phyloP scores from a whole-genome alignment of 2,329 filamentous ascomycete species.

The Sporothrix pallida region DNA sequence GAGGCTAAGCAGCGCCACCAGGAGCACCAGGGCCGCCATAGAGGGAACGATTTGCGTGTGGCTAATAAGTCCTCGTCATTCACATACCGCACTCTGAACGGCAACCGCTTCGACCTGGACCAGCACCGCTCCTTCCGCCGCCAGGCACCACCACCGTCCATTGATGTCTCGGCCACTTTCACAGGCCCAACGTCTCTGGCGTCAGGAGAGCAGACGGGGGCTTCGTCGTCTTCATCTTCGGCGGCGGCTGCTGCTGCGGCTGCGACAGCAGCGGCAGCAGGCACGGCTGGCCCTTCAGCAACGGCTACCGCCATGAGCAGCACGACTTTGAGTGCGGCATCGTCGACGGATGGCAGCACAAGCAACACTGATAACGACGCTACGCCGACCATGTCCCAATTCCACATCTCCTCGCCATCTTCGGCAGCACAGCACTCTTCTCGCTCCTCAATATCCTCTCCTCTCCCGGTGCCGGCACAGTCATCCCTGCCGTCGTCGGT shows the following conservation, averaged over 20 bases:
- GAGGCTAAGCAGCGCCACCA: constrained; percentile 75
- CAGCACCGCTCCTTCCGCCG: constrained; percentile 61
- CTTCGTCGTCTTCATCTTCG: neutral
- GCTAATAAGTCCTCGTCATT: constrained; percentile 59
- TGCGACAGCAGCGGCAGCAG: neutral
- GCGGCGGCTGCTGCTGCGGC: constrained; percentile 16
- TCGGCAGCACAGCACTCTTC: constrained; percentile 56
- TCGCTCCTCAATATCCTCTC: constrained; percentile 30
- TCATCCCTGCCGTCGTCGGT: constrained; percentile 14
- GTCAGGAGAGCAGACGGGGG: constrained; percentile 39
- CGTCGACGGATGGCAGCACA: constrained; percentile 17
- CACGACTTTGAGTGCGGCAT: neutral
- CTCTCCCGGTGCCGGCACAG: constrained; percentile 18
- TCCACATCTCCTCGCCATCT: constrained; percentile 68
- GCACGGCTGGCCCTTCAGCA: neutral
- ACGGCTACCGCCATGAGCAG: neutral
- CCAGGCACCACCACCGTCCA: constrained; percentile 81
- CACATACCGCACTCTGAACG: constrained; percentile 50
- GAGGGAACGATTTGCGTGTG: constrained; percentile 56
- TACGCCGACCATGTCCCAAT: constrained; percentile 65
- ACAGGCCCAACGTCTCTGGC: constrained; percentile 45
- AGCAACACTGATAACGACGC: constrained; percentile 53
- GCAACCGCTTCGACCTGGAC: constrained; percentile 59
- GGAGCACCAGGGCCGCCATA: constrained; percentile 58
- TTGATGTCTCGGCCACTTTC: constrained; percentile 72